phyloP scores from a whole-genome alignment of 306 rosid species.

The Vicia faba region DNA sequence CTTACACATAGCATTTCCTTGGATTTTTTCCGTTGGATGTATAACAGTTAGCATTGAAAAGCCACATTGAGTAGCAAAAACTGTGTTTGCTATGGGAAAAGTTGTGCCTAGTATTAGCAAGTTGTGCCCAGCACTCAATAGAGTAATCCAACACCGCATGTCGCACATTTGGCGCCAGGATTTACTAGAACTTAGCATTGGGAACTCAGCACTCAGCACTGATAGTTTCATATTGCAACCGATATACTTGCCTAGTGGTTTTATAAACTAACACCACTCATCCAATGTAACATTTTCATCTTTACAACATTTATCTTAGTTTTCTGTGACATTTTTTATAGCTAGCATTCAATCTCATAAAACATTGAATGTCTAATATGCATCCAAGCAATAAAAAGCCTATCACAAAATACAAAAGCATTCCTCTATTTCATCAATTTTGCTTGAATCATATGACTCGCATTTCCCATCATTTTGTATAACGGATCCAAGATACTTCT shows the following conservation, averaged over 20 bases:
- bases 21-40: neutral
- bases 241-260: neutral
- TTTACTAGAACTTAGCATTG: neutral
- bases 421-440: neutral
- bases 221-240: neutral
- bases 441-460: neutral
- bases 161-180: neutral
- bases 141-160: neutral
- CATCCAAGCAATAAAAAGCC: neutral
- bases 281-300: neutral
- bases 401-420: neutral
- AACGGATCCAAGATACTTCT: neutral
- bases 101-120: neutral
- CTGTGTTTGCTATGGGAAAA: neutral
- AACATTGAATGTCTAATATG: neutral
- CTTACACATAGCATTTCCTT: neutral
- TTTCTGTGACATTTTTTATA: neutral
- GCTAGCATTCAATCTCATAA: neutral
- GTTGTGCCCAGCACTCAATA: neutral
- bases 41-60: neutral
- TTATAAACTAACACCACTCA: constrained; percentile 5
- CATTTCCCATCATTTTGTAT: neutral
- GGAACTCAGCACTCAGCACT: neutral
- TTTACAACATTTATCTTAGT: neutral
- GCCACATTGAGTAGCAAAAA: neutral